Conservation (phyloP, 768 basidiomycete species). For the Agrocybe chaxingu region DNA sequence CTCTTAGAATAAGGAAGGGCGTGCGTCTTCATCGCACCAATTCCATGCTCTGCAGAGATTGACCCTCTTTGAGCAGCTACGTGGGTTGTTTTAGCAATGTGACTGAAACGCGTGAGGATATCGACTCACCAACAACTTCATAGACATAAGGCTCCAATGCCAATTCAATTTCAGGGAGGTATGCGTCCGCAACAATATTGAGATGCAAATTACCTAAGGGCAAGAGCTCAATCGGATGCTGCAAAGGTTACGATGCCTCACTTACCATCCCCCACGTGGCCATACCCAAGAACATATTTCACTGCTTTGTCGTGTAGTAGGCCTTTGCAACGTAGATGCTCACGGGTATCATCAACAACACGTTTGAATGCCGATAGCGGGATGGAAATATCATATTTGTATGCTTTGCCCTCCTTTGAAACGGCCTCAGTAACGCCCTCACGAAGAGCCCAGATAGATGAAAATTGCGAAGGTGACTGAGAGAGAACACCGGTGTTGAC, state of each 20-base stretch:
- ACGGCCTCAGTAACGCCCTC: slow-evolving; percentile 92
- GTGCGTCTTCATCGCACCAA: slow-evolving; percentile 93
- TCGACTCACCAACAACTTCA: slow-evolving; percentile 76
- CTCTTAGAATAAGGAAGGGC: slow-evolving; percentile 87
- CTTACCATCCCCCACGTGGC: slow-evolving; percentile 95
- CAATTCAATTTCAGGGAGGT: slow-evolving; percentile 77
- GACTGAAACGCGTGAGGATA: not conserved
- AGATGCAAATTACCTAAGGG: slow-evolving; percentile 85
- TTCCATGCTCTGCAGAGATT: slow-evolving; percentile 95
- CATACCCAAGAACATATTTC: slow-evolving; percentile 87
- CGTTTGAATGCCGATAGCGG: slow-evolving; percentile 84
- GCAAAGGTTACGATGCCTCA: slow-evolving; percentile 5
- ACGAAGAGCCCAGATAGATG: slow-evolving; percentile 86
- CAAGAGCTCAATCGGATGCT: not conserved
- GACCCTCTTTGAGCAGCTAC: slow-evolving; percentile 80
- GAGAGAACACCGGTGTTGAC: slow-evolving; percentile 91
- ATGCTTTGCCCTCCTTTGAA: slow-evolving; percentile 90
- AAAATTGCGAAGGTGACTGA: slow-evolving; percentile 86
- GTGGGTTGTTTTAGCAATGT: not conserved
- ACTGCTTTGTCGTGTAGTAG: slow-evolving; percentile 72
- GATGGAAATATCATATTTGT: slow-evolving; percentile 96
- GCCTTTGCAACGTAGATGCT: slow-evolving; percentile 65
- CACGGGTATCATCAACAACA: slow-evolving; percentile 78
- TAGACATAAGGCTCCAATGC: slow-evolving; percentile 95
- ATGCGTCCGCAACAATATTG: slow-evolving; percentile 83